Percentiles rank a stretch among this genome's conserved stretches.
phyloP scores from a whole-genome alignment of 139 green algal species.

The Gonium pectorale region DNA sequence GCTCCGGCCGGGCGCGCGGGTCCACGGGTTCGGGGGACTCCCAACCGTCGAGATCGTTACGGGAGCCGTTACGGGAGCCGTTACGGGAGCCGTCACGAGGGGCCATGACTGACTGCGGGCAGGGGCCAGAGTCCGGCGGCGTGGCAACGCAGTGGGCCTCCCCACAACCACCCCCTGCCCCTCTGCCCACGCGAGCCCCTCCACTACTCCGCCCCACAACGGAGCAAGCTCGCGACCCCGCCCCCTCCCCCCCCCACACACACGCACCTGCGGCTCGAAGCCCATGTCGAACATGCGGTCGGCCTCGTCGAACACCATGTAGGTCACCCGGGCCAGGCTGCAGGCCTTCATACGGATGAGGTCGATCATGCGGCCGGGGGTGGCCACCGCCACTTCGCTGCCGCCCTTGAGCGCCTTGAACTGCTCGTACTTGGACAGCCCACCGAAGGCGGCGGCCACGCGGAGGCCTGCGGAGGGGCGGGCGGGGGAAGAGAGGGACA shows the following conservation, averaged over 20 bases:
- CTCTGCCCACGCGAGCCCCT: no score
- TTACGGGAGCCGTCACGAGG: no score
- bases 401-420: constrained; percentile 92
- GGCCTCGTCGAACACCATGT: constrained; percentile 94
- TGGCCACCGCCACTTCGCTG: constrained; percentile 79
- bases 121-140: no score
- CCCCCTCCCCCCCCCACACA: background rate
- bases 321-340: constrained; percentile 80
- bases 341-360: constrained; percentile 78
- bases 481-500: background rate
- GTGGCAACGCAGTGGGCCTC: no score
- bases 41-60: no score
- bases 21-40: no score
- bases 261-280: constrained; percentile 91
- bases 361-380: constrained; percentile 90
- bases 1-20: no score
- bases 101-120: no score
- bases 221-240: background rate
- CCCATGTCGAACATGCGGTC: constrained; percentile 98
- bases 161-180: no score
- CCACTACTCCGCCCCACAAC: background rate
- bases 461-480: constrained; percentile 59
- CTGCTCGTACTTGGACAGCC: constrained; percentile 94
- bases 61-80: no score
- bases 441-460: constrained; percentile 88